These are phyloP conservation scores for Cladobotryum protrusum DNA, from an alignment of 2,329 filamentous ascomycete species.

Conservation along the genomic window DNA sequence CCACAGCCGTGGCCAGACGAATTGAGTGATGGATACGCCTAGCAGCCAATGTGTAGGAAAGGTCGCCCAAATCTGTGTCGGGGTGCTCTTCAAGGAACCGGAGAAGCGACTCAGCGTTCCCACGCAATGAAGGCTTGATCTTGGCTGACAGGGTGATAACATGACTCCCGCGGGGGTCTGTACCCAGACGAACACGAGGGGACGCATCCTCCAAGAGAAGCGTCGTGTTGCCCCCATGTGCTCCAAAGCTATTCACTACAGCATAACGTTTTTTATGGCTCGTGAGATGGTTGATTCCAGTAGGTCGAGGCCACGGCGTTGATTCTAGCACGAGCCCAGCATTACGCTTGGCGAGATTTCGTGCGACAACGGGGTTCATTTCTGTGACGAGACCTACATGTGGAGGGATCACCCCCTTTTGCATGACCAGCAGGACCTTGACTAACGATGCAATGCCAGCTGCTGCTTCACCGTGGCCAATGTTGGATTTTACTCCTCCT, in stretches of 20 bases:
- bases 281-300: constrained; percentile 2
- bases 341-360: constrained; percentile 34
- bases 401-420: constrained; percentile 41
- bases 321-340: constrained; percentile 32
- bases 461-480: constrained; percentile 59
- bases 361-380: constrained; percentile 39
- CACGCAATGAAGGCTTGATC: constrained; percentile 47
- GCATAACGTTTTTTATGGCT: constrained; percentile 24
- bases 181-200: constrained; percentile 50
- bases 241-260: constrained; percentile 48
- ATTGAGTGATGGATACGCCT: constrained; percentile 19
- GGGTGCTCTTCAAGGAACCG: constrained; percentile 46
- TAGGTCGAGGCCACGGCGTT: constrained; percentile 26
- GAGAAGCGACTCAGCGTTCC: constrained; percentile 49
- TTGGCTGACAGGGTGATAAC: constrained; percentile 51
- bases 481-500: constrained; percentile 58
- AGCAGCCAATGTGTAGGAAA: constrained; percentile 40
- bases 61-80: constrained; percentile 45
- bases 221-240: constrained; percentile 53
- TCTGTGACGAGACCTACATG: constrained; percentile 48
- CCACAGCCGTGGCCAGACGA: background rate
- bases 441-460: constrained; percentile 49
- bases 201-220: constrained; percentile 59
- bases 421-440: constrained; percentile 50
- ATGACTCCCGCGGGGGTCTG: constrained; percentile 48